phyloP scores from a whole-genome alignment of 2,329 filamentous ascomycete species.

The Neofusicoccum cordaticola region DNA sequence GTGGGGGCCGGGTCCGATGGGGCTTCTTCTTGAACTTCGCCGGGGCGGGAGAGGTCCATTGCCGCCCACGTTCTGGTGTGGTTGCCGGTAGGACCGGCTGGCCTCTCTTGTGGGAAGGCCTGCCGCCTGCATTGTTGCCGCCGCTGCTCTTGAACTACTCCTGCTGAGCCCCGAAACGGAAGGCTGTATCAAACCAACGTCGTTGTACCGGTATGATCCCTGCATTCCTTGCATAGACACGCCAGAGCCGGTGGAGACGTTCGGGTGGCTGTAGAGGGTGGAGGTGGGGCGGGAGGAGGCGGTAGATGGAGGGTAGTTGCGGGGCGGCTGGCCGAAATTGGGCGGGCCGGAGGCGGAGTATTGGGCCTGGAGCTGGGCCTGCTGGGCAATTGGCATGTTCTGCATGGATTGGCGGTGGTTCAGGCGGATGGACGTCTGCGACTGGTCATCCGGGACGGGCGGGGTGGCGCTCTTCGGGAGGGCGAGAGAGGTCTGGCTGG shows the following conservation, averaged over 20 bases:
- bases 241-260: slow-evolving; percentile 46
- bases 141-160: slow-evolving; percentile 62
- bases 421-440: slow-evolving; percentile 32
- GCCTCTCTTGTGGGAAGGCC: slow-evolving; percentile 62
- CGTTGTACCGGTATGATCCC: slow-evolving; percentile 46
- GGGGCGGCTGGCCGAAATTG: slow-evolving; percentile 23
- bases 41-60: slow-evolving; percentile 69
- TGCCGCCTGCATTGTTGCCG: slow-evolving; percentile 57
- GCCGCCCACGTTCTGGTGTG: slow-evolving; percentile 51
- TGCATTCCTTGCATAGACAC: slow-evolving; percentile 31
- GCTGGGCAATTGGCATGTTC: slow-evolving; percentile 40
- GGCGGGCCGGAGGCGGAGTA: slow-evolving; percentile 27
- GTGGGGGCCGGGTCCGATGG: slow-evolving; percentile 52
- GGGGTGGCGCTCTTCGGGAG: slow-evolving; percentile 28
- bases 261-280: slow-evolving; percentile 49
- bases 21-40: slow-evolving; percentile 71
- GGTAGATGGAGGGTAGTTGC: slow-evolving; percentile 29
- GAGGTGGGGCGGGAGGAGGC: slow-evolving; percentile 39
- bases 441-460: slow-evolving; percentile 25
- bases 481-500: slow-evolving; percentile 17
- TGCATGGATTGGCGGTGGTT: slow-evolving; percentile 43
- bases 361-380: slow-evolving; percentile 38
- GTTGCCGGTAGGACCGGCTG: slow-evolving; percentile 66
- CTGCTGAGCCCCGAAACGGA: slow-evolving; percentile 54
- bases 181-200: slow-evolving; percentile 38